phyloP scores from a whole-genome alignment of 2,329 filamentous ascomycete species.

The Epichloe amarillans region DNA sequence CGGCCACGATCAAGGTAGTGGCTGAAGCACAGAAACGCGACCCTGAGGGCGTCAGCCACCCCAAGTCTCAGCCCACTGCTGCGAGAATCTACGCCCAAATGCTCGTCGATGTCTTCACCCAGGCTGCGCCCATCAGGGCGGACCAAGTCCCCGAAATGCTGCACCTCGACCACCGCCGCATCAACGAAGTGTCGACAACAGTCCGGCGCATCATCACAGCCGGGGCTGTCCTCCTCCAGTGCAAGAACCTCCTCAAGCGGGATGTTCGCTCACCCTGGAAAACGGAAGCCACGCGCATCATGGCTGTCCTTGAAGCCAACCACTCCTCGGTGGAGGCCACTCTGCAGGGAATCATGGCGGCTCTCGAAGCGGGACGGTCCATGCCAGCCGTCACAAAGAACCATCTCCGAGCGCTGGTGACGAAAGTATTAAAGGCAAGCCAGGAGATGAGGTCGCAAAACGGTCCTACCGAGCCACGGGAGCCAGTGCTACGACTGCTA shows the following conservation, averaged over 20 bases:
- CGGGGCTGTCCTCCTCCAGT: conserved; percentile 62
- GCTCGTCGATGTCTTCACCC: conserved; percentile 62
- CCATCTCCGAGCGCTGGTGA: conserved; percentile 44
- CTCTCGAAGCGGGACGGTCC: conserved; percentile 47
- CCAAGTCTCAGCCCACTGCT: conserved; percentile 47
- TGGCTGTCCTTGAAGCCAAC: conserved; percentile 50
- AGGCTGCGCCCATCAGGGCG: conserved; percentile 39
- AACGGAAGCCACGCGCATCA: conserved; percentile 57
- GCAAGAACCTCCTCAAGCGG: conserved; percentile 71
- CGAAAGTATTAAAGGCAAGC: conserved; percentile 39
- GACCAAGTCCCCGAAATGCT: conserved; percentile 60
- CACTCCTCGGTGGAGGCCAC: conserved; percentile 37
- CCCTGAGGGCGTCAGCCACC: conserved; percentile 50
- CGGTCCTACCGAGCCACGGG: conserved; percentile 27
- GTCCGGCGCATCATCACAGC: conserved; percentile 52
- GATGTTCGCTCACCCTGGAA: conserved; percentile 70
- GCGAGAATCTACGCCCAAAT: conserved; percentile 65
- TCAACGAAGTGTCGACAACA: conserved; percentile 28
- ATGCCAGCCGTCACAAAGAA: conserved; percentile 50
- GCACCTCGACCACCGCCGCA: conserved; percentile 51
- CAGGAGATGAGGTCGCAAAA: conserved; percentile 29
- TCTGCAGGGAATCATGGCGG: conserved; percentile 48
- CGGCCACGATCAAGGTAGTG: conserved; percentile 49
- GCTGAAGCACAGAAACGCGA: conserved; percentile 56
- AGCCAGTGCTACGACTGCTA: conserved; percentile 51